A percentile compares a stretch with the other conserved stretches of the same genome.
Conservation (phyloP, 1,284 basidiomycete genomes). For the Fomitopsis betulina region DNA sequence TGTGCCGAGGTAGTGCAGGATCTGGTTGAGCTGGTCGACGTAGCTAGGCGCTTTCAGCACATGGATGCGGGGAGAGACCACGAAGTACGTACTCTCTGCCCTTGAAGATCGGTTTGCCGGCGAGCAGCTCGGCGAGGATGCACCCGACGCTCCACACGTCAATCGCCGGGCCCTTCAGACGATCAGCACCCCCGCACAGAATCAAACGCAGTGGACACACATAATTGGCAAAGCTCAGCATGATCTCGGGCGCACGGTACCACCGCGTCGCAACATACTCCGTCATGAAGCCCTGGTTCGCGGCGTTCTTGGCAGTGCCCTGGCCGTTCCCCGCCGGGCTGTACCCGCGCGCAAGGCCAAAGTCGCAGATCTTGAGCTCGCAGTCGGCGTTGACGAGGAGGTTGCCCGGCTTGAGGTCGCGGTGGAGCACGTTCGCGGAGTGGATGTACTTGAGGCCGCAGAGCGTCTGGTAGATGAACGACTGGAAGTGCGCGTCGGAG, state of each 20-base stretch:
- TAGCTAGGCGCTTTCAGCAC: constrained; percentile 48
- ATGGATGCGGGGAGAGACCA: neutral
- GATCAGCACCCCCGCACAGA: neutral
- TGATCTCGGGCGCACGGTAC: constrained; percentile 97
- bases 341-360: constrained; percentile 95
- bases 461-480: constrained; percentile 97
- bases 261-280: constrained; percentile 98
- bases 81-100: constrained; percentile 77
- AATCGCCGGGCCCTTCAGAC: constrained; percentile 72
- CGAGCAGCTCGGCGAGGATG: constrained; percentile 94
- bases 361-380: constrained; percentile 98
- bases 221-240: constrained; percentile 96
- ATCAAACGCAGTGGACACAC: constrained; percentile 39
- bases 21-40: constrained; percentile 98
- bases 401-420: constrained; percentile 96
- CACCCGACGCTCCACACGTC: constrained; percentile 99
- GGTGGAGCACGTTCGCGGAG: constrained; percentile 96
- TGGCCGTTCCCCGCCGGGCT: constrained; percentile 51
- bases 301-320: constrained; percentile 51
- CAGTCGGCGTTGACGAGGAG: constrained; percentile 98
- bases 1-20: constrained; percentile 95
- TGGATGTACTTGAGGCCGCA: constrained; percentile 99
- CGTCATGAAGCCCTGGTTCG: constrained; percentile 98
- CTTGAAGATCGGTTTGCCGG: constrained; percentile 98
- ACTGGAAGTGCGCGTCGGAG: constrained; percentile 98